phyloP scores from a whole-genome alignment of 345 rosid species.

The Camelina laxa region DNA sequence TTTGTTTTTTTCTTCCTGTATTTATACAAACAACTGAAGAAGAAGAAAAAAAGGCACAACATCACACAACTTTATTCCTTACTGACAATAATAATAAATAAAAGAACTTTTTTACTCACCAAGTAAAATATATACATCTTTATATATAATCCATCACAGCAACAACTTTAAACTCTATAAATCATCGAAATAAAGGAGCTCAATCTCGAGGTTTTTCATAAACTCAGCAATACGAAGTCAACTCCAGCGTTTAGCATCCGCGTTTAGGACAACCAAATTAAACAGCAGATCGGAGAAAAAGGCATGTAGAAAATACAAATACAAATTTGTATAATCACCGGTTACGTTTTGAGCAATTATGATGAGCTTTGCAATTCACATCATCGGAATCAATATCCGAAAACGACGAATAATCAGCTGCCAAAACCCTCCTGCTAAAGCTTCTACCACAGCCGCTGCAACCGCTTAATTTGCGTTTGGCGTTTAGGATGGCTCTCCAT shows the following conservation, averaged over 20 bases:
- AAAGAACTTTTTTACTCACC: constrained; percentile 17
- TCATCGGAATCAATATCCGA: constrained; percentile 67
- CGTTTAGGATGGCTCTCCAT: constrained; percentile 47
- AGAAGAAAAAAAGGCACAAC: not conserved
- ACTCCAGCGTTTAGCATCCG: constrained; percentile 27
- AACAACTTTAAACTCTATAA: not conserved
- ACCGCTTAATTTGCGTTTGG: constrained; percentile 38
- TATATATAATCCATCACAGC: not conserved
- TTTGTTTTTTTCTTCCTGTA: not conserved
- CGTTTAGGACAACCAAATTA: constrained; percentile 10
- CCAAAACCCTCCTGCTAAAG: constrained; percentile 39
- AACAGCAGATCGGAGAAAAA: constrained; percentile 14
- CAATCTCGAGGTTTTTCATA: not conserved
- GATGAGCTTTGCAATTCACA: constrained; percentile 32
- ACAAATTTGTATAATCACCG: not conserved
- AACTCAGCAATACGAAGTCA: constrained; percentile 33
- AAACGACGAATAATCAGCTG: constrained; percentile 69
- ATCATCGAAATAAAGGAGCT: no score
- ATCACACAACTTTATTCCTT: constrained; percentile 20
- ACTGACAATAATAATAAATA: not conserved
- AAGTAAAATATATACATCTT: constrained; percentile 31
- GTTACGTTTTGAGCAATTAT: constrained; percentile 30
- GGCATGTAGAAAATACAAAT: constrained; percentile 4
- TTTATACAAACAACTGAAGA: constrained; percentile 7
- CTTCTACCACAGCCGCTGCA: constrained; percentile 48